Evolutionary conservation across 1,284 basidiomycete genomes (phyloP), one percentile per base, ranked within the genome.

Genomic region (Moesziomyces sp.): DNA sequence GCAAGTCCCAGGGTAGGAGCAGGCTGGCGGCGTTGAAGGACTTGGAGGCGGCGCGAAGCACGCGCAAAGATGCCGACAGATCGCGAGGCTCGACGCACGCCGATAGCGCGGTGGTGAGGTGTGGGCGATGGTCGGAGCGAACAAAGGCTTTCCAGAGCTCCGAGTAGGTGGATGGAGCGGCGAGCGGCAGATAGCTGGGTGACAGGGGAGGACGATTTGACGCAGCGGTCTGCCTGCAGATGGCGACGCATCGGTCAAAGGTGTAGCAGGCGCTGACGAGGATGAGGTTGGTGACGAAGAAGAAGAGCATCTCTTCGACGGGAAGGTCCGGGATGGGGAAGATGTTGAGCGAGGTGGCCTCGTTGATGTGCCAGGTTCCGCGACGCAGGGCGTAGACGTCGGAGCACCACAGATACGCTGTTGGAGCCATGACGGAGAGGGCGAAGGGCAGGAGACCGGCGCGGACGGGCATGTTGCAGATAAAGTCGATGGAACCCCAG

Each of bases 221-320:
- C 4, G 47, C 19, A 13, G 43, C 51, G 2, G 46, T 51, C 13
- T 53, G 54, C 24, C 76, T 50, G 54, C 66, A 67, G 50, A 81
- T 74, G 49, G 76, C 78, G 14, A 77, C 69, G 49, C 73, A 75
- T 30, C 78, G 74, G 57, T 83, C 80, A 51, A 83, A 80, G 5
- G 80, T 71, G 57, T 78, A 79, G 54, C 73, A 79, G 11, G 80
- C 81, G 49, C 67, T 70, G 35, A 82, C 65, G 10, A 83, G 73
- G 43, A 83, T 69, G 40, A 74, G 40, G 56, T 83, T 83, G 49
- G 80, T 83, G 46, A 79, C 75, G n/a, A 78, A 44, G 68, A 83
- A 83, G 68, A 83, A 83, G 44, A 74, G 47, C 54, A 74, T 72
- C 55, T 83, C 81, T 52, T 83, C 81, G n/a, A 83, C 59, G 5